Percentiles rank a stretch among this genome's conserved stretches.
These are phyloP conservation scores for Magnolia officinalis DNA, from an alignment of 164 flowering plant species.

Conservation along the genomic window DNA sequence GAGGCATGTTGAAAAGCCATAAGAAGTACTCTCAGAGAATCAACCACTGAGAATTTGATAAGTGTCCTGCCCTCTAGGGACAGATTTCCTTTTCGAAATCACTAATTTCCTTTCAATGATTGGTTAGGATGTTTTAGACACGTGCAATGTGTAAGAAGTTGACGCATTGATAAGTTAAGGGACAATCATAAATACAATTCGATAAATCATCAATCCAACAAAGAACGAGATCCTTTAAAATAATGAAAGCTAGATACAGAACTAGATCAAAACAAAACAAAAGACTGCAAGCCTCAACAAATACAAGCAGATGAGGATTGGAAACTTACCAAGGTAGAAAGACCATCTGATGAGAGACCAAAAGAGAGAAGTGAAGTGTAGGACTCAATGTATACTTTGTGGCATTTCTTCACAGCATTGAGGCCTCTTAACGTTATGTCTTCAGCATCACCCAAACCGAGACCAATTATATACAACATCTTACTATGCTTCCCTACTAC, in stretches of 20 bases:
- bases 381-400: slow-evolving; percentile 75
- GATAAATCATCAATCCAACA: background rate
- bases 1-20: too few relatives aligned
- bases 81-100: too few relatives aligned
- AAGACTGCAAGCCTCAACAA: background rate
- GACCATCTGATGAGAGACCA: slow-evolving; percentile 69
- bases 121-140: too few relatives aligned
- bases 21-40: too few relatives aligned
- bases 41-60: too few relatives aligned
- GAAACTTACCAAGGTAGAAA: slow-evolving; percentile 55
- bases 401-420: slow-evolving; percentile 74
- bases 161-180: background rate
- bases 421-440: slow-evolving; percentile 84
- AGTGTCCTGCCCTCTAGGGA: too few relatives aligned
- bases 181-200: background rate
- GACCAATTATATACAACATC: slow-evolving; percentile 80
- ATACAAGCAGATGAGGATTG: background rate
- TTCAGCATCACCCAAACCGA: slow-evolving; percentile 81
- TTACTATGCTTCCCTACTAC: background rate
- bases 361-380: slow-evolving; percentile 89
- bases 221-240: background rate
- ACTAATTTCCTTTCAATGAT: too few relatives aligned
- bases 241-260: background rate
- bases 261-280: background rate
- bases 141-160: too few relatives aligned